phyloP scores from a whole-genome alignment of 116 monocot species.

The Iris pallida region DNA sequence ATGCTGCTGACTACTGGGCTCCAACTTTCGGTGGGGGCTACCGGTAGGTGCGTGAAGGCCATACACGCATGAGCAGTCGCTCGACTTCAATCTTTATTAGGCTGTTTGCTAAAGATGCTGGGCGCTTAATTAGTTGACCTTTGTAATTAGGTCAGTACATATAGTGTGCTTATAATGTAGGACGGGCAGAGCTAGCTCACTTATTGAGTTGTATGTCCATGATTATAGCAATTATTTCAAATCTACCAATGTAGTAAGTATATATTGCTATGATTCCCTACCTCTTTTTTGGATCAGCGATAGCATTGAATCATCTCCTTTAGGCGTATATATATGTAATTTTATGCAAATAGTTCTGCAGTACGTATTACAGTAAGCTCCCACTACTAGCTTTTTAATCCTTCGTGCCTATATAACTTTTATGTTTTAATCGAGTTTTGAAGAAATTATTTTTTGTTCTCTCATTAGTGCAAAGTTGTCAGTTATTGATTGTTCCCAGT shows the following conservation, averaged over 20 bases:
- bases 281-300: background rate
- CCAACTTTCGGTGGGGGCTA: conserved; percentile 32
- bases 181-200: background rate
- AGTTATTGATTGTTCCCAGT: too few species aligned
- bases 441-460: too few species aligned
- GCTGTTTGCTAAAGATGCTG: conserved; percentile 98
- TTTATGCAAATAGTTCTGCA: too few species aligned
- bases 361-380: too few species aligned
- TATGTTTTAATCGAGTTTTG: too few species aligned
- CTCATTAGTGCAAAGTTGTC: too few species aligned
- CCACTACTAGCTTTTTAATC: too few species aligned
- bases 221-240: background rate
- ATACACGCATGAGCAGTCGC: conserved; percentile 70
- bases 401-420: too few species aligned
- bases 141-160: background rate
- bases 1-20: conserved; percentile 67
- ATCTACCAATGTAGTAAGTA: background rate
- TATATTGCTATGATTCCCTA: background rate
- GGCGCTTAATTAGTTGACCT: conserved; percentile 10
- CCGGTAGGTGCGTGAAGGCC: background rate
- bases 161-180: background rate
- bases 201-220: background rate
- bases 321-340: too few species aligned
- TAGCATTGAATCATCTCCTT: conserved; percentile 3
- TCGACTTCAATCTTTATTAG: conserved; percentile 36